Percentiles rank a stretch among this genome's conserved stretches.
Conservation (phyloP, 2,329 filamentous ascomycete species). For the Pestalotiopsis sp. region DNA sequence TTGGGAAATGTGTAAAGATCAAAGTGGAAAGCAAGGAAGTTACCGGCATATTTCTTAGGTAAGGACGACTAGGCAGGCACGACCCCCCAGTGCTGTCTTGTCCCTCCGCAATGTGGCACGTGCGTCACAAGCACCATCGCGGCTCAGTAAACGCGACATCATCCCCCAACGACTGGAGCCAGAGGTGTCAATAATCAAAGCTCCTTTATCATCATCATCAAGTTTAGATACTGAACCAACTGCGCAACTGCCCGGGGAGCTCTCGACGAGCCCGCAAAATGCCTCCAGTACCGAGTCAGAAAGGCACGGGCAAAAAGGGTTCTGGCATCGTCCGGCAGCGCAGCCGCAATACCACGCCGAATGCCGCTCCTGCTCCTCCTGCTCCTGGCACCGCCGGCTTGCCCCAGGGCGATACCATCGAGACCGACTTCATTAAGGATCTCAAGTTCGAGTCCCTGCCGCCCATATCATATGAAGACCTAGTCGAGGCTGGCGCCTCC, state of each 20-base stretch:
- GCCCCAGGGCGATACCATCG: slow-evolving; percentile 56
- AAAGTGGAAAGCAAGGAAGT: too few relatives aligned
- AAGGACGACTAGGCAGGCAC: neutral
- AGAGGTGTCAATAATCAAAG: too few relatives aligned
- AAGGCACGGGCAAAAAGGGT: slow-evolving; percentile 68
- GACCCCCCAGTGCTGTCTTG: neutral
- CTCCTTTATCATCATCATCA: neutral
- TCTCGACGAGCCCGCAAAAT: slow-evolving; percentile 39
- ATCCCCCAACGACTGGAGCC: neutral
- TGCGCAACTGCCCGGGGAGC: neutral
- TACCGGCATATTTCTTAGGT: neutral
- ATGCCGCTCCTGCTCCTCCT: slow-evolving; percentile 47
- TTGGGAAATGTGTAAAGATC: too few relatives aligned
- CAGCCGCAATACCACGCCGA: slow-evolving; percentile 79
- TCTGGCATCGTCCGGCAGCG: slow-evolving; percentile 64
- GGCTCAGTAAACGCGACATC: neutral
- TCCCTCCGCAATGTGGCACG: neutral
- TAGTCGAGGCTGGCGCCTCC: slow-evolving; percentile 64
- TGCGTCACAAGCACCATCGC: neutral
- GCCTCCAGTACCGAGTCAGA: slow-evolving; percentile 61
- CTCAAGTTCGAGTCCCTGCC: slow-evolving; percentile 62
- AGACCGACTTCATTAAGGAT: slow-evolving; percentile 66
- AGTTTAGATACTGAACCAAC: neutral
- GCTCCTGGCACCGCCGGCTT: slow-evolving; percentile 42
- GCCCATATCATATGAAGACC: slow-evolving; percentile 67